Conservation (phyloP, 164 flowering plant genomes). For the Magnolia changhungtana region DNA sequence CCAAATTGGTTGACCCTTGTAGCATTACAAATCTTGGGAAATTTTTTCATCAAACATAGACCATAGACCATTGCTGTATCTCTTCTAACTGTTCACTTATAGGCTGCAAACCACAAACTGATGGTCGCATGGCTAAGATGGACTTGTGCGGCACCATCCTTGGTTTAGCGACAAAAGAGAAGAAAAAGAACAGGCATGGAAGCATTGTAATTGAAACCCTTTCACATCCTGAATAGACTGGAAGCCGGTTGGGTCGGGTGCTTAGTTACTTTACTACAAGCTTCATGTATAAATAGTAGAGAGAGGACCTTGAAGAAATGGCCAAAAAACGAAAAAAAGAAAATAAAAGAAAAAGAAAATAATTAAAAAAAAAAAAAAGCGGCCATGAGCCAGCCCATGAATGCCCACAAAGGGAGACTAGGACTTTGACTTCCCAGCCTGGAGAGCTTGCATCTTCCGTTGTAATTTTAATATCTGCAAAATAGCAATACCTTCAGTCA, state of each 20-base stretch:
- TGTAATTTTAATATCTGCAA: slow-evolving; percentile 50
- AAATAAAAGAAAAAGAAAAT: not conserved
- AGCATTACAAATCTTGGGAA: no score
- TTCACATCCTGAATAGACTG: slow-evolving; percentile 1
- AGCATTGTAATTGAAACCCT: not conserved
- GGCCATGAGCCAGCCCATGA: not conserved
- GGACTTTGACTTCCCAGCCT: slow-evolving; percentile 68
- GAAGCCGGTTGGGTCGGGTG: not conserved
- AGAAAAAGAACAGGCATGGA: not conserved
- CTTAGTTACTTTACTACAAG: not conserved
- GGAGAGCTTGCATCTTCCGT: slow-evolving; percentile 60
- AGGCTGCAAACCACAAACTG: not conserved
- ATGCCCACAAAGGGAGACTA: slow-evolving; percentile 9
- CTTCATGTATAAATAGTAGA: not conserved
- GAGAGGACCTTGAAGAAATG: no score
- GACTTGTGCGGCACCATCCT: not conserved
- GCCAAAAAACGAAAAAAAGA: not conserved
- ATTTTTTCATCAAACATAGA: no score
- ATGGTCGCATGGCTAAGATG: not conserved
- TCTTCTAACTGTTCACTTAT: no score
- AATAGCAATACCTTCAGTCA: not conserved
- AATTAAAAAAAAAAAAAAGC: not conserved
- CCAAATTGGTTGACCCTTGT: no score
- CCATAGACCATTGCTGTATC: no score
- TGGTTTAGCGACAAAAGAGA: not conserved